Evolutionary conservation across 768 basidiomycete species (phyloP), one percentile per base, ranked within the genome.

Genomic region (Naganishia onofrii): DNA sequence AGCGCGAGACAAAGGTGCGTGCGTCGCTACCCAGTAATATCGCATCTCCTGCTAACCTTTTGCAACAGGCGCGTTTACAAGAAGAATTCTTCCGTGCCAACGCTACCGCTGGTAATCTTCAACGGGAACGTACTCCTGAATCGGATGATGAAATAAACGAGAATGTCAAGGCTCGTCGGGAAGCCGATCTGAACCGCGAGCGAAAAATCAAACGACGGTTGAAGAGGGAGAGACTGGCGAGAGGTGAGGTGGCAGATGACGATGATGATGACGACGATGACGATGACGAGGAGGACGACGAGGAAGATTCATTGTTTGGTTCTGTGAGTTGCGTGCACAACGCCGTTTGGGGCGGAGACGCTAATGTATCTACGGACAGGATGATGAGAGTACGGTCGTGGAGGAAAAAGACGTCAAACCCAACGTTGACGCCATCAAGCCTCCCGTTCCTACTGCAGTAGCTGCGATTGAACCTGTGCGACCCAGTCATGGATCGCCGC

Each of bases 341-440:
- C 10, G 13, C 32, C 19, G 21, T 8, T 26, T 10, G 54, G 21
- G 12, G 21, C 53, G 42, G 36, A 26, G 15, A 26, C 23, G 67
- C 44, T 68, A 36, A 68, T 32, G 13, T 32, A 3, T 15, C 28
- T 9, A 23, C 21, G 10, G 21, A 21, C 28, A 60, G 44, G 42
- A 63, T 26, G 60, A 63, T n/a, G 60, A 63, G 7, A 44, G 42
- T 19, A 28, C 28, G 5, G 32, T 23, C 26, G 38, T 52, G 5
- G 68, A 48, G 23, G 68, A 69, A 56, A 31, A 60, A 19, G 68
- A 69, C 19, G 68, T 69, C 56, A 69, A 69, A 57, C 68, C 68
- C 42, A 54, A 54, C 12, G 44, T 68, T 29, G 52, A 56, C 23
- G 55, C 32, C 12, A 28, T 68, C 38, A 58, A 56, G 28, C 38